Percentiles rank a stretch among this genome's conserved stretches.
phyloP scores from a whole-genome alignment of 306 rosid genomes.

The Ammopiptanthus mongolicus region DNA sequence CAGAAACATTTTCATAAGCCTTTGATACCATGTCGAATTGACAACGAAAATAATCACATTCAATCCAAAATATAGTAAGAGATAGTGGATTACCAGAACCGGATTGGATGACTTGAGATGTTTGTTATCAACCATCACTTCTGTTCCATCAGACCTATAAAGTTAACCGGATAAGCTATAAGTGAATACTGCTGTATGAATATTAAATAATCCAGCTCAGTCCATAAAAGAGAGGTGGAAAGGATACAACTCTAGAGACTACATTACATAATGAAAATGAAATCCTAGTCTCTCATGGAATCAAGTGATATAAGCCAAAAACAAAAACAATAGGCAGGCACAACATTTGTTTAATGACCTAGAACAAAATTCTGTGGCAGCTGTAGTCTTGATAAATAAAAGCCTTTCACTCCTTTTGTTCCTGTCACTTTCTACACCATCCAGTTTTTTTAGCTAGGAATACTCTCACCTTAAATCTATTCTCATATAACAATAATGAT shows the following conservation, averaged over 20 bases:
- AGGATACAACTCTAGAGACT: background rate
- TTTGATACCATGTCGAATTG: background rate
- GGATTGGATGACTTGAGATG: conserved; percentile 67
- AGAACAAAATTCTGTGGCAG: background rate
- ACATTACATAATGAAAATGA: background rate
- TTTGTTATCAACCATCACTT: conserved; percentile 78
- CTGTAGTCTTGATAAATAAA: background rate
- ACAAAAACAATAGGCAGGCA: background rate
- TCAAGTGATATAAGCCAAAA: background rate
- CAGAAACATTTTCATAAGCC: background rate
- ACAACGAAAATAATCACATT: background rate
- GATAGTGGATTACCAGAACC: conserved; percentile 47
- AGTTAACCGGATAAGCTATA: conserved; percentile 11
- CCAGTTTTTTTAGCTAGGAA: too few relatives aligned
- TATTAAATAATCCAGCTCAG: background rate
- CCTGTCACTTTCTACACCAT: too few relatives aligned
- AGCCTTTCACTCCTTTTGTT: too few relatives aligned
- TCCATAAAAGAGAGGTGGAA: background rate
- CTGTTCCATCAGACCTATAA: conserved; percentile 79
- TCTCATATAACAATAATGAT: too few relatives aligned
- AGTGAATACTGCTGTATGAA: background rate
- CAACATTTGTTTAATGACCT: background rate
- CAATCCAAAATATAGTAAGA: background rate
- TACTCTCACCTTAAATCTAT: too few relatives aligned
- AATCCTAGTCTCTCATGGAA: background rate